These are phyloP conservation scores for Marsdenia floribunda DNA, from an alignment of 257 asterid species.

Conservation along the genomic window DNA sequence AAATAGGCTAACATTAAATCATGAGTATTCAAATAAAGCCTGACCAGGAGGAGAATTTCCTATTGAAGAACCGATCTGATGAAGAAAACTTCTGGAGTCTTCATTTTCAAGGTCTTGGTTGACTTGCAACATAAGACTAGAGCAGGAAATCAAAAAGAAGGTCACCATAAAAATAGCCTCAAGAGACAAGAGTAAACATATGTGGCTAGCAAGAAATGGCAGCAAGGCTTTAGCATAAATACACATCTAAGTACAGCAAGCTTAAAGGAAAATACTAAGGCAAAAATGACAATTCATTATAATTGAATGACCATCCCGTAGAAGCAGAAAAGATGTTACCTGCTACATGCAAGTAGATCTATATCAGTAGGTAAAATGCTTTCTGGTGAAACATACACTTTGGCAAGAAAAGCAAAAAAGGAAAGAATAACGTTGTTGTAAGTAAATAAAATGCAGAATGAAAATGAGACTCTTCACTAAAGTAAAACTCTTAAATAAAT, in stretches of 20 bases:
- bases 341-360: background rate
- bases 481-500: background rate
- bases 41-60: constrained; percentile 57
- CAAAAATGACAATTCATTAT: background rate
- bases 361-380: background rate
- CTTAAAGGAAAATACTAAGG: background rate
- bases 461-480: background rate
- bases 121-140: constrained; percentile 43
- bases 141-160: background rate
- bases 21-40: constrained; percentile 17
- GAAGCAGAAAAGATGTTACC: background rate
- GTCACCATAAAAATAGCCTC: background rate
- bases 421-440: background rate
- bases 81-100: constrained; percentile 35
- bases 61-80: constrained; percentile 44
- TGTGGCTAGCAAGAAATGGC: background rate
- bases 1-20: constrained; percentile 9
- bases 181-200: background rate
- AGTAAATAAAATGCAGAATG: background rate
- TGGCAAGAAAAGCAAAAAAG: background rate
- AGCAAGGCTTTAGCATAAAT: background rate
- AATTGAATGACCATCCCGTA: background rate
- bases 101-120: constrained; percentile 58
- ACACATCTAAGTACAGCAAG: background rate
- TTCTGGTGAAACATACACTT: background rate